Base-by-base conservation (phyloP, 1,284 basidiomycete genomes). In the Rhodotorula mucilaginosa region DNA sequence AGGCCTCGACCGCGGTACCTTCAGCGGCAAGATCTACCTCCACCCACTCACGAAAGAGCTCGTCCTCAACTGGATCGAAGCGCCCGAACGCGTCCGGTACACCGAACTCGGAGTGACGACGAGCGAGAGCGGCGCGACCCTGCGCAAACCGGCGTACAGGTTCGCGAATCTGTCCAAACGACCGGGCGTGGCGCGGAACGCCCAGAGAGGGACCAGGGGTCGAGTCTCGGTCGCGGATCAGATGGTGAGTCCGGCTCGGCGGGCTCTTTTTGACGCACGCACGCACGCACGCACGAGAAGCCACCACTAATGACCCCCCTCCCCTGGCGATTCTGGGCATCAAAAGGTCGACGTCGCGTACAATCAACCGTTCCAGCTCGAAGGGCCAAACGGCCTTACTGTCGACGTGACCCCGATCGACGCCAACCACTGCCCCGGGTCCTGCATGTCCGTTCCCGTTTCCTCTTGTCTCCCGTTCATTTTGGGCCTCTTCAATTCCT, bases 361-460 rank as follows among this genome's bases (percentile, higher is more conserved):
- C 29, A 72, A 77, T 39, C 52, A 56, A 2, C 69, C 74, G 5
- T 52, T 65, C n/a, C 48, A 48, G 19, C 54, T 76, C 23, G 31
- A 47, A 57, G 86, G 88, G 26, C 82, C 94, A 29, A 84, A 86
- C 8, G 83, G 83, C 15, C 86, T 89, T 68, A 81, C 79, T 0
- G 86, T 93, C 4, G 88, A 84, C 0, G 85, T 97, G 69, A 96
- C 93, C 0, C 84, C 92, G 5, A 82, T 97, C 21, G 90, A 95
- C 76, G 93, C 95, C 2, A 97, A 97, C 79, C 95, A 97, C 79
- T 97, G 93, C 80, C 93, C 92, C 16, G 95, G 95, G 0, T 89
- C 92, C 0, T 88, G 92, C 46, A 97, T 97, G 94, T 94, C 78
- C 60, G 87, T 81, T 44, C 7, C 21, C 19, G 64, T 47, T n/a